Base-by-base conservation (phyloP, 2,329 filamentous ascomycete genomes). In the Fusarium sp. region DNA sequence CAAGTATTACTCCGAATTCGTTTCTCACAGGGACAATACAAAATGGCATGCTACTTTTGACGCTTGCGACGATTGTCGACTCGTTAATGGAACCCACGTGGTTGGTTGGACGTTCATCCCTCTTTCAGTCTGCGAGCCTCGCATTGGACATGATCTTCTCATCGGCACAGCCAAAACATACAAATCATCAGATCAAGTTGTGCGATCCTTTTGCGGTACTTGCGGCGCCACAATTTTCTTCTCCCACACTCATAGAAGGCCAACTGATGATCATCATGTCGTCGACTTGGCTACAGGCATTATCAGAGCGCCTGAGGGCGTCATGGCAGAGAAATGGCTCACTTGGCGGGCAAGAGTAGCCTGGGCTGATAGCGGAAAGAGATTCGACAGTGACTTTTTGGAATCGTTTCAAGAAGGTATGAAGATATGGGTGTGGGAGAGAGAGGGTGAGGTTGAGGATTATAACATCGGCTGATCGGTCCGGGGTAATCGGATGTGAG, bases 201-300 rank as follows among this genome's bases (percentile, higher is more conserved):
- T 77, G 25, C 78, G 83, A 16, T 80, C 79, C 1, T 86, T 86
- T 66, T 86, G 84, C 62, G 79, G 82, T 4, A 74, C 67, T 4
- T 86, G 84, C 51, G 83, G 84, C 4, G 84, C 84, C 5, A 84
- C 81, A 0, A 75, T 82, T 15, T 82, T 85, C 52, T 82, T 74
- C 49, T 72, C 75, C 6, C 65, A 66, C 25, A 75, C 76, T 5
- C 62, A 70, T 1, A 71, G 79, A 40, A 75, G 70, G 8, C 75
- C 76, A 11, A 68, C 67, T 3, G 77, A 76, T n/a, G 69, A 77
- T 25, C 72, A 76, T 59, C 75, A 78, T 43, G 59, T 85, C 12
- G 76, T 84, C 2, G 81, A 84, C 48, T 59, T 86, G 4, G 80
- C 84, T 1, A 79, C 80, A 3, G 84, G 84, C 3, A 73, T 86